Base-by-base conservation (phyloP, 164 flowering plant genomes). In the Cinnamomum chago region DNA sequence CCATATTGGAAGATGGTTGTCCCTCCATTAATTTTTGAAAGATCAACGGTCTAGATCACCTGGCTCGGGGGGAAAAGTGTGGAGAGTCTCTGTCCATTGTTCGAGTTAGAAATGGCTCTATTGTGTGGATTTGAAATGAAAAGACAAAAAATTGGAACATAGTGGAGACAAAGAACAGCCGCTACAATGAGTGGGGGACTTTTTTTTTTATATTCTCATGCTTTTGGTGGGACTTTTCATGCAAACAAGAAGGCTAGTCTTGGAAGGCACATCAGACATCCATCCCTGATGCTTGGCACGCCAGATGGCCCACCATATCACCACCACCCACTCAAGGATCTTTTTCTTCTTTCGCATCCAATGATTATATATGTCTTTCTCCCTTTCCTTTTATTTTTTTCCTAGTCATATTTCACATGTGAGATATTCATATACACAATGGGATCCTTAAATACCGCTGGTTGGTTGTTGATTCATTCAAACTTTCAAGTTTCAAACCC, bases 281-380 rank as follows among this genome's bases (percentile, higher is more conserved):
- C 47, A 23, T 71, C 27, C 5, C 9, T 3, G 3, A 18, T 4
- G 51, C 23, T 17, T 55, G 9, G 67, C 78, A 76, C 78, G 78
- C 78, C 51, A 65, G 55, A 33, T 70, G 75, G 67, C 75, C 79
- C 68, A 68, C 72, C 35, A 67, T 18, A 77, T 68, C 75, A 76
- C 40, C 51, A 15, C 18, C 69, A 12, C 60, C 68, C 68, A 67
- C 67, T 25, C 72, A 27, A 20, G 67, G 62, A 47, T 70, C 60
- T 73, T 20, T 55, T 10, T 75, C 68, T 55, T 55, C n/a, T 72
- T 20, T 65, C 13, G 73, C 68, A 77, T 77, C 72, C 76, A 72
- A 77, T 77, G 64, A 77, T 77, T 73, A 72, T 25, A 18, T 35
- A 64, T 35, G 52, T 15, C 55, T 51, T 14, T 51, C 24, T 47